Evolutionary conservation across 2,329 filamentous ascomycete genomes (phyloP).

Genomic region (Botrytis byssoidea): DNA sequence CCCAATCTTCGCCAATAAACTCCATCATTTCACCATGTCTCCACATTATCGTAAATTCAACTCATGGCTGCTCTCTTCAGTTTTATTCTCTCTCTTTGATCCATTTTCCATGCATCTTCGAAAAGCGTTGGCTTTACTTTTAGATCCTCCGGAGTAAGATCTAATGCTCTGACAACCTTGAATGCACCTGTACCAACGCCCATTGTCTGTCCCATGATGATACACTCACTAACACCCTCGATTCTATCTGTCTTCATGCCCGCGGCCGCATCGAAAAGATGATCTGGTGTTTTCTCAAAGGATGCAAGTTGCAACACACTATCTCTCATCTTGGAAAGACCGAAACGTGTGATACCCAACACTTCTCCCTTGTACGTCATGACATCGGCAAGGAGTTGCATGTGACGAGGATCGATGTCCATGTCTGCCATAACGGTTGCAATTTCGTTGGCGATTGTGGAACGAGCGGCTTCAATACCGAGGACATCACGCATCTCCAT

Average conservation of each 20-base stretch:
- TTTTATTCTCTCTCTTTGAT: conserved; percentile 36
- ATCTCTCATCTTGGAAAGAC: conserved; percentile 93
- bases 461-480: conserved; percentile 90
- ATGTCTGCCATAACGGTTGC: conserved; percentile 86
- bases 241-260: conserved; percentile 90
- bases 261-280: conserved; percentile 91
- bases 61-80: neutral
- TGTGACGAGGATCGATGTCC: conserved; percentile 95
- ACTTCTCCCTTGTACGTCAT: conserved; percentile 99
- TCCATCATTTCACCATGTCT: conserved; percentile 4
- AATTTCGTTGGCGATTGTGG: conserved; percentile 88
- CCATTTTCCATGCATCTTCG: conserved; percentile 61
- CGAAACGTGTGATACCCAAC: conserved; percentile 93
- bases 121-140: conserved; percentile 59
- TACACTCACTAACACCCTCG: conserved; percentile 92
- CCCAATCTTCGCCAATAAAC: conserved; percentile 9
- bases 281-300: conserved; percentile 98
- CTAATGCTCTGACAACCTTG: conserved; percentile 78
- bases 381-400: conserved; percentile 94
- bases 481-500: conserved; percentile 86
- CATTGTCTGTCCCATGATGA: conserved; percentile 98
- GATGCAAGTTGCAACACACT: conserved; percentile 89
- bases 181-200: conserved; percentile 87
- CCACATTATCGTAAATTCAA: conserved; percentile 3
- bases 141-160: conserved; percentile 58